A percentile compares a stretch with the other conserved stretches of the same genome.
Conservation (phyloP, 2,329 filamentous ascomycete genomes). For the Macroventuria anomochaeta region DNA sequence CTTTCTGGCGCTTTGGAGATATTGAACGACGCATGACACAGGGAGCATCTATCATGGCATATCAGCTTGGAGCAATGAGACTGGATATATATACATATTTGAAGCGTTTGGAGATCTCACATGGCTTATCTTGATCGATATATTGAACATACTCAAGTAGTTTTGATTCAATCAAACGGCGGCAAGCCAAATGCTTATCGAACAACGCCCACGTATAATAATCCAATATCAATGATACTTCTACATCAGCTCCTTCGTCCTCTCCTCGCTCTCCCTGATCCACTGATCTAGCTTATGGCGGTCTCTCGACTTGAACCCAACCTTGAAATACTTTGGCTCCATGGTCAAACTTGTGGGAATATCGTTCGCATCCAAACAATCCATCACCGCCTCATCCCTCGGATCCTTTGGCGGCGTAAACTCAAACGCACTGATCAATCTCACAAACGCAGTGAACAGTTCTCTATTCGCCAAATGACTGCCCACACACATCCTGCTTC, state of each 20-base stretch:
- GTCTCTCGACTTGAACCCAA: conserved; percentile 55
- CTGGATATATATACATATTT: background rate
- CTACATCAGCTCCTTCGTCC: conserved; percentile 51
- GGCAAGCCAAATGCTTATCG: too few species aligned
- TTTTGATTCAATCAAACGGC: background rate
- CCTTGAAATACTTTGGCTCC: conserved; percentile 60
- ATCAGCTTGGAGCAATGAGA: background rate
- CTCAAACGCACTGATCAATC: conserved; percentile 57
- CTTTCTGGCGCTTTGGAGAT: background rate
- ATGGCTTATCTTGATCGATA: background rate
- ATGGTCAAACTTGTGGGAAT: conserved; percentile 57
- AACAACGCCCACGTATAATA: background rate
- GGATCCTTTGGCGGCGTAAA: conserved; percentile 51
- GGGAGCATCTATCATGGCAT: background rate
- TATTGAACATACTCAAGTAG: background rate
- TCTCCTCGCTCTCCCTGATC: conserved; percentile 56
- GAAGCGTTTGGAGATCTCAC: background rate
- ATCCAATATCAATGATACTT: background rate
- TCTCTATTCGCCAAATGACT: conserved; percentile 53
- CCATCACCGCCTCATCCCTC: conserved; percentile 52
- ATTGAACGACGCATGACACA: background rate
- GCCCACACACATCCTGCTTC: conserved; percentile 56
- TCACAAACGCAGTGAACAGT: conserved; percentile 55
- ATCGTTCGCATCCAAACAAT: conserved; percentile 55
- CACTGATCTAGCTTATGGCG: conserved; percentile 51